Conservation (phyloP, 2,329 filamentous ascomycete species). For the Penicillium italicum region DNA sequence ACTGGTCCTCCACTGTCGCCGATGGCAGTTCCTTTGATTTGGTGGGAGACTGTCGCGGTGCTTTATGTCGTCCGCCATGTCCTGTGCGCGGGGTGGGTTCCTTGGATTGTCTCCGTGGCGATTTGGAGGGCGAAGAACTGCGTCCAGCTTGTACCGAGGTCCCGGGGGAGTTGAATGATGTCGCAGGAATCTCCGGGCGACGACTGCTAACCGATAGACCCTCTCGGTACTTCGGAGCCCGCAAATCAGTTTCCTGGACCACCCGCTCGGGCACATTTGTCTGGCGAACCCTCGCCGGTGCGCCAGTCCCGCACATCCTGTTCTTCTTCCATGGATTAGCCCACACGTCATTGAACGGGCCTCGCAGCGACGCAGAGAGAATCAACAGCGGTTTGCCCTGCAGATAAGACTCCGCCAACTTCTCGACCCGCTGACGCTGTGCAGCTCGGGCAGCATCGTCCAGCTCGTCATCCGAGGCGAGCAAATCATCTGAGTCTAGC, state of each 20-base stretch:
- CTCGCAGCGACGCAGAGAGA: conserved; percentile 44
- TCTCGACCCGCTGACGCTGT: conserved; percentile 45
- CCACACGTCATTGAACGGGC: conserved; percentile 46
- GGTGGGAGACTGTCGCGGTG: background rate
- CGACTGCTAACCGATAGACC: conserved; percentile 8
- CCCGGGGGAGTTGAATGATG: background rate
- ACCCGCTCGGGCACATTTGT: conserved; percentile 14
- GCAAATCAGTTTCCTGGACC: conserved; percentile 30
- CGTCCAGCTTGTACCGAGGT: background rate
- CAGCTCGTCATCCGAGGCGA: conserved; percentile 42
- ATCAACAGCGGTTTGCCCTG: conserved; percentile 45
- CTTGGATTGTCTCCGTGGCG: background rate
- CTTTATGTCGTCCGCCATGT: background rate
- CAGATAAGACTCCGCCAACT: conserved; percentile 41
- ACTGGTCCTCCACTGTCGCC: background rate
- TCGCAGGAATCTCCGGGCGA: background rate
- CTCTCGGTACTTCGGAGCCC: conserved; percentile 19
- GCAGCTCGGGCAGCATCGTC: conserved; percentile 30
- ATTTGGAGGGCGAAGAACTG: background rate
- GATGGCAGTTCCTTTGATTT: background rate
- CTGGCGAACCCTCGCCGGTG: background rate
- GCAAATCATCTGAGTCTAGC: conserved; percentile 26
- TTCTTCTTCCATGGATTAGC: conserved; percentile 45
- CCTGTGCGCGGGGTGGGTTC: background rate
- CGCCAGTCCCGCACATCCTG: conserved; percentile 7